These are phyloP conservation scores for Bryoerythrophyllum caledonicum DNA, from an alignment of 225 moss, liverwort and hornwort genomes.

Conservation along the genomic window DNA sequence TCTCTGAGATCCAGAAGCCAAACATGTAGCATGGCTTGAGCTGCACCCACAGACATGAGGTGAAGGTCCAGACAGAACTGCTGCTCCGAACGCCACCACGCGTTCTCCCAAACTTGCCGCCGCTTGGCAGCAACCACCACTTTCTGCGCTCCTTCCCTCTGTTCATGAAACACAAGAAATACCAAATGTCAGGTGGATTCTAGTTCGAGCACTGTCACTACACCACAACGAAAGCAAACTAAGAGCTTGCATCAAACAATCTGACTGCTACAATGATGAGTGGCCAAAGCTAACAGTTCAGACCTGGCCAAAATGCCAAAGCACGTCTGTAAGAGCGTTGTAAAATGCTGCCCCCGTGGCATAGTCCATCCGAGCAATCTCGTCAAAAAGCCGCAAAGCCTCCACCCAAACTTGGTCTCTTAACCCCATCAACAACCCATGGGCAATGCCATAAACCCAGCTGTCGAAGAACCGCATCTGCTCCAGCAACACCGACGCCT, in stretches of 20 bases:
- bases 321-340: constrained; percentile 91
- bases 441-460: constrained; percentile 93
- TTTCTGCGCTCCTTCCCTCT: constrained; percentile 92
- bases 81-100: constrained; percentile 98
- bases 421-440: constrained; percentile 88
- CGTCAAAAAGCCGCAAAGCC: constrained; percentile 76
- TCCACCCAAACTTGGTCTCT: constrained; percentile 73
- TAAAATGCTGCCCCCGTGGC: constrained; percentile 96
- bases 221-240: background rate
- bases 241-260: background rate
- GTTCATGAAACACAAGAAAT: background rate
- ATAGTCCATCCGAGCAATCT: constrained; percentile 91
- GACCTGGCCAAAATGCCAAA: constrained; percentile 99
- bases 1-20: constrained; percentile 91
- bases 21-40: constrained; percentile 98
- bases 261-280: background rate
- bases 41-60: constrained; percentile 97
- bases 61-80: constrained; percentile 95
- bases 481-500: constrained; percentile 88
- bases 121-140: constrained; percentile 89
- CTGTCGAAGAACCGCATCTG: constrained; percentile 95
- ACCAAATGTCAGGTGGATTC: background rate
- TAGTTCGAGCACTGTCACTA: too few species aligned
- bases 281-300: background rate
- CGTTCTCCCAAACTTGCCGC: constrained; percentile 94